Evolutionary conservation across 768 basidiomycete species (phyloP).

Genomic region (Hydnum rufescens): DNA sequence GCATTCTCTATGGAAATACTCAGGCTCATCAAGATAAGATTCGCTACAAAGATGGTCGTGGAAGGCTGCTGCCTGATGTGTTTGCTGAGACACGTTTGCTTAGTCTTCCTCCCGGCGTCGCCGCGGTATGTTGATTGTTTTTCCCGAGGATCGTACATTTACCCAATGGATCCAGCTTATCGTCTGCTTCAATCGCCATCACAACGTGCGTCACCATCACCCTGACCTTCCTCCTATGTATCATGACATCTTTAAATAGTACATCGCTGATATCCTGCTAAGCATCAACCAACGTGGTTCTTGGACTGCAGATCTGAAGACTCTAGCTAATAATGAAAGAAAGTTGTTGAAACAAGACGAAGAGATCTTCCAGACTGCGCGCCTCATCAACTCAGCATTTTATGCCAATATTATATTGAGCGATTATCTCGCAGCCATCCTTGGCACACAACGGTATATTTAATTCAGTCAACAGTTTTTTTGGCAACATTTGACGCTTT

Average conservation of each 20-base stretch:
- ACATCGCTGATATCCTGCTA: conserved; percentile 55
- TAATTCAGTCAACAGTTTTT: too few species aligned
- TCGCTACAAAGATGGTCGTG: conserved; percentile 29
- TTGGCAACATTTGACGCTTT: too few species aligned
- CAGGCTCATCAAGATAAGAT: conserved; percentile 16
- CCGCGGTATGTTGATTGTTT: conserved; percentile 21
- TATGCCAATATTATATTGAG: conserved; percentile 10
- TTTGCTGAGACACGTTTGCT: conserved; percentile 65
- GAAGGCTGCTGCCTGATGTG: conserved; percentile 43
- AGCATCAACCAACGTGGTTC: conserved; percentile 63
- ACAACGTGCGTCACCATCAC: not conserved
- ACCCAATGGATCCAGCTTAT: not conserved
- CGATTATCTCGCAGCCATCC: conserved; percentile 11
- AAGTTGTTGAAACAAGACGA: conserved; percentile 18
- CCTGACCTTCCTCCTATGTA: not conserved
- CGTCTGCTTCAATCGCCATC: not conserved
- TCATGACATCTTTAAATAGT: conserved; percentile 14
- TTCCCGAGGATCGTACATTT: too few species aligned
- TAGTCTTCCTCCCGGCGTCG: conserved; percentile 58
- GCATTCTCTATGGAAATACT: conserved; percentile 27
- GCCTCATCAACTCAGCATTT: conserved; percentile 44
- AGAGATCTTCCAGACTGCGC: conserved; percentile 68
- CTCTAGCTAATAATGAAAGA: not conserved
- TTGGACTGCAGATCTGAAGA: conserved; percentile 30
- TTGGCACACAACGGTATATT: conserved; percentile 5